Percentiles rank a stretch among this genome's conserved stretches.
phyloP scores from a whole-genome alignment of 2,329 filamentous ascomycete species.

The Fusarium continuum region DNA sequence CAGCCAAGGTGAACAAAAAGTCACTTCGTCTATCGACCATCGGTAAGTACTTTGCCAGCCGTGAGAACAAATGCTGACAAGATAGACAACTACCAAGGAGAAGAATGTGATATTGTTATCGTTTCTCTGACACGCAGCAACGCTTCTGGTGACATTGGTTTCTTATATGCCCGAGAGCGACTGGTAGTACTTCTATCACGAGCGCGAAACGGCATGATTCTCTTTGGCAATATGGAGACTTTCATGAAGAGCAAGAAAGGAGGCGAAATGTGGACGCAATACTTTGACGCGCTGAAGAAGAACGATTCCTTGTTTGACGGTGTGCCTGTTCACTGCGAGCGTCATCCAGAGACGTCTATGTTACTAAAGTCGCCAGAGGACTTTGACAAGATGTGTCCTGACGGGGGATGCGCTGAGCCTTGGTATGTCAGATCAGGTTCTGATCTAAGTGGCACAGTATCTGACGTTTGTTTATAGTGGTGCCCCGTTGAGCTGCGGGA shows the following conservation, averaged over 20 bases:
- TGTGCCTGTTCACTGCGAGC: conserved; percentile 67
- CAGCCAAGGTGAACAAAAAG: conserved; percentile 60
- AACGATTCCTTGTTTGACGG: conserved; percentile 66
- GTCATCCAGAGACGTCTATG: conserved; percentile 61
- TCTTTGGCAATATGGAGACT: conserved; percentile 75
- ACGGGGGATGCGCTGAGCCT: conserved; percentile 72
- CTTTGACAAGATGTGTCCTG: conserved; percentile 70
- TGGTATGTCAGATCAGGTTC: conserved; percentile 62
- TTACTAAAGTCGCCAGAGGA: conserved; percentile 61
- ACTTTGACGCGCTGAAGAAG: conserved; percentile 65
- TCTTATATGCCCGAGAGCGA: conserved; percentile 71
- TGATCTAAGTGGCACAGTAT: no score
- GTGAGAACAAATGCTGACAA: neutral
- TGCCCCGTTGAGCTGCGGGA: conserved; percentile 61
- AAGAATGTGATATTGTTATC: conserved; percentile 78
- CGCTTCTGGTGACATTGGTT: conserved; percentile 70
- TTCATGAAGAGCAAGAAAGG: conserved; percentile 64
- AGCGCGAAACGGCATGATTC: conserved; percentile 70
- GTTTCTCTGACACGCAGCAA: conserved; percentile 75
- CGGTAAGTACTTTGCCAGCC: conserved; percentile 55
- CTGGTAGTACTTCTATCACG: conserved; percentile 76
- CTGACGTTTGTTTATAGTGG: conserved; percentile 50
- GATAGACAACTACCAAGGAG: conserved; percentile 80
- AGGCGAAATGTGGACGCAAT: conserved; percentile 60
- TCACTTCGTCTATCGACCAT: conserved; percentile 73